A percentile compares a stretch with the other conserved stretches of the same genome.
Conservation (phyloP, 1,139 yeast species). For the Suhomyces wounanorum region DNA sequence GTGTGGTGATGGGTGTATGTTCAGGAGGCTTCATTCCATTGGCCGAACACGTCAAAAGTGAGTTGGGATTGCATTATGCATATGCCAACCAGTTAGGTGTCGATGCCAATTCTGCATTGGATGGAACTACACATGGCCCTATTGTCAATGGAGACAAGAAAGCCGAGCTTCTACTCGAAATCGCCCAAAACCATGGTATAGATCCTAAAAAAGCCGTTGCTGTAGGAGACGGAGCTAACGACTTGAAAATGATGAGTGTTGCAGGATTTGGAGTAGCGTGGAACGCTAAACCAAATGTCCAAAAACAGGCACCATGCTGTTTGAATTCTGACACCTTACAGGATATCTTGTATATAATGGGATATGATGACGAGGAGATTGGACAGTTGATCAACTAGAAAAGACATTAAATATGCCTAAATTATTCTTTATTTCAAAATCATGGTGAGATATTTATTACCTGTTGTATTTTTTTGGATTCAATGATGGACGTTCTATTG, state of each 20-base stretch:
- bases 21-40: constrained; percentile 95
- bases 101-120: constrained; percentile 59
- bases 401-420: neutral
- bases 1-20: constrained; percentile 78
- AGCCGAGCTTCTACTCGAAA: constrained; percentile 67
- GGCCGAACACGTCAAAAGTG: constrained; percentile 71
- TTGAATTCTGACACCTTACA: constrained; percentile 69
- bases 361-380: constrained; percentile 65
- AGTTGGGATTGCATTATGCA: constrained; percentile 79
- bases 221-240: constrained; percentile 98
- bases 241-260: constrained; percentile 84
- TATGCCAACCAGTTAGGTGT: constrained; percentile 75
- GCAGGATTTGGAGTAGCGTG: constrained; percentile 97
- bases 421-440: neutral
- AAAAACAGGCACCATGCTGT: constrained; percentile 74
- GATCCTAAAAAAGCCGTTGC: constrained; percentile 67
- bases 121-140: constrained; percentile 64
- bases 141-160: constrained; percentile 86
- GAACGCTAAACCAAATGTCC: constrained; percentile 96
- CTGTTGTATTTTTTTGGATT: neutral
- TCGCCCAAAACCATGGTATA: constrained; percentile 65
- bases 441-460: neutral
- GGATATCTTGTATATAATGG: constrained; percentile 80
- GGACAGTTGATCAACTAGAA: constrained; percentile 8
- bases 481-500: neutral